Percentiles rank a stretch among this genome's conserved stretches.
phyloP scores from a whole-genome alignment of 257 asterid species.

The Solanum paucissectum region DNA sequence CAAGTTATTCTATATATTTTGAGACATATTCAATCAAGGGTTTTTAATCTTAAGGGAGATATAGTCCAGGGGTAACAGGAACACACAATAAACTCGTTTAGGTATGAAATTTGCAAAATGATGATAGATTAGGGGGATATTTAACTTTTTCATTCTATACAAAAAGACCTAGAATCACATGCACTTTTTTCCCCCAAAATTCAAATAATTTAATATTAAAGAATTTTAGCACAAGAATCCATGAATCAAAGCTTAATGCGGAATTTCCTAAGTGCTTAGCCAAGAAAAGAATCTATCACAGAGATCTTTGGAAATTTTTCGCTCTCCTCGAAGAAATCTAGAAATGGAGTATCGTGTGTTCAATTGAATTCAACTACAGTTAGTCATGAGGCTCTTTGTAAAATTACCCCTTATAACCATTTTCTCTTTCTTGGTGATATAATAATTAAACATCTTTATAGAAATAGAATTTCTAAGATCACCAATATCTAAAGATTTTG shows the following conservation, averaged over 20 bases:
- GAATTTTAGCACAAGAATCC: background rate
- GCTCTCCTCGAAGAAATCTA: background rate
- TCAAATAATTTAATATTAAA: background rate
- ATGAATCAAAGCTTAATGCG: background rate
- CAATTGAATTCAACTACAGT: background rate
- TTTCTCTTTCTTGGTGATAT: background rate
- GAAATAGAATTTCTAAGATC: background rate
- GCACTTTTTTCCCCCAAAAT: background rate
- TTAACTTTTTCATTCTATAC: background rate
- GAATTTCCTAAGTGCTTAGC: background rate
- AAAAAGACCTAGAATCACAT: background rate
- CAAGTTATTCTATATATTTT: background rate
- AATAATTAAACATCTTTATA: background rate
- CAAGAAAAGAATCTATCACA: background rate
- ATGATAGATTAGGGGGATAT: background rate
- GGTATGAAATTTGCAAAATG: background rate
- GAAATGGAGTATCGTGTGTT: background rate
- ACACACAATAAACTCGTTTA: background rate
- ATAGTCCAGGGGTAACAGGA: background rate
- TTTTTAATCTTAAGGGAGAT: background rate
- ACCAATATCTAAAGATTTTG: background rate
- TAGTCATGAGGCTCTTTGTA: background rate
- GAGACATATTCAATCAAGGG: background rate
- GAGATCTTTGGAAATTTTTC: background rate
- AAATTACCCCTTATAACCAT: background rate